A percentile compares a stretch with the other conserved stretches of the same genome.
Conservation (phyloP, 345 rosid species). For the Syzygium grande region DNA sequence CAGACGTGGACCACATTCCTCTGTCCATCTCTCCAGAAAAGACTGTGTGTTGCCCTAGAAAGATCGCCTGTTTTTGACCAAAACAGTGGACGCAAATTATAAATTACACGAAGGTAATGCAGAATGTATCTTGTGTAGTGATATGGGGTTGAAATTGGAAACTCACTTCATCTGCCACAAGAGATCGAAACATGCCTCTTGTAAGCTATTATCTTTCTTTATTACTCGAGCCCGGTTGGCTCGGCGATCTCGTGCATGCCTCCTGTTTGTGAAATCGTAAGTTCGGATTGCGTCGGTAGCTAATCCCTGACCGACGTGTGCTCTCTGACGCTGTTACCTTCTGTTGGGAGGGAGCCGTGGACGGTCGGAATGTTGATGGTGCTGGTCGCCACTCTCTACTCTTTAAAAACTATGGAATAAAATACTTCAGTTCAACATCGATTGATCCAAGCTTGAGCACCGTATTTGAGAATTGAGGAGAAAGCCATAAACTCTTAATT, state of each 20-base stretch:
- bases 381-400: fast-evolving
- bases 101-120: not conserved
- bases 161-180: no score
- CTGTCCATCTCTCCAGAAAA: not conserved
- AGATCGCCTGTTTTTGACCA: not conserved
- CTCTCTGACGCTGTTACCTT: not conserved
- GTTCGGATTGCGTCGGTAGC: not conserved
- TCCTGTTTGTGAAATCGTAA: not conserved
- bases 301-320: not conserved
- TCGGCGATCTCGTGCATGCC: not conserved
- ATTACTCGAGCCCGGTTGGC: not conserved
- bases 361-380: not conserved
- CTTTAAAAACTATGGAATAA: not conserved
- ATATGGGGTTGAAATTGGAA: not conserved
- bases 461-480: not conserved
- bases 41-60: not conserved
- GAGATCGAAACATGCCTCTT: not conserved
- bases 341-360: not conserved
- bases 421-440: not conserved
- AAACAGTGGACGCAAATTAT: not conserved
- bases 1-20: not conserved
- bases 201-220: not conserved
- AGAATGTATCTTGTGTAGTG: not conserved
- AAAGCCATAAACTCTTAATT: not conserved
- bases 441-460: not conserved